Evolutionary conservation across 164 flowering plant species (phyloP).

Genomic region (Cinnamomum micranthum): DNA sequence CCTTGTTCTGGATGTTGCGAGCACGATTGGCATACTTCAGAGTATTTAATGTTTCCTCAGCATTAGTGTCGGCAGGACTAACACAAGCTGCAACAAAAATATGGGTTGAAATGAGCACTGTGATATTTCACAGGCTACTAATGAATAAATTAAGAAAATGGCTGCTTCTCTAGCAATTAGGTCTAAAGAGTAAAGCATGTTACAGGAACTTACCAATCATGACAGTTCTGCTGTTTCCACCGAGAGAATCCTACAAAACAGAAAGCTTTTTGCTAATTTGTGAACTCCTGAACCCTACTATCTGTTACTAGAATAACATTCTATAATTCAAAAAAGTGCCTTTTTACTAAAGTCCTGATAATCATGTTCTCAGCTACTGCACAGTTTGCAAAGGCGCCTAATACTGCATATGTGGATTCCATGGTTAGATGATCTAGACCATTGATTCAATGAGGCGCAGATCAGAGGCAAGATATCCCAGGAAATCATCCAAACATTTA

Average conservation of each 20-base stretch:
- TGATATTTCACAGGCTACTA: background rate
- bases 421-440: background rate
- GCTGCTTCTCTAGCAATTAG: background rate
- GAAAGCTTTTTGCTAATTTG: background rate
- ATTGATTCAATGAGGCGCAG: background rate
- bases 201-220: conserved; percentile 80
- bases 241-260: conserved; percentile 82
- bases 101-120: background rate
- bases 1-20: conserved; percentile 96
- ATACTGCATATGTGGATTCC: background rate
- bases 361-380: background rate
- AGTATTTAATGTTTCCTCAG: conserved; percentile 94
- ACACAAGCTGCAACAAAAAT: conserved; percentile 61
- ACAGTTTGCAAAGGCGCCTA: background rate
- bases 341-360: no score
- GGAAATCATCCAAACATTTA: no score
- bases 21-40: conserved; percentile 98
- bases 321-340: background rate
- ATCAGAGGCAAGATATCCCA: background rate
- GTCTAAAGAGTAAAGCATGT: background rate
- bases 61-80: conserved; percentile 99
- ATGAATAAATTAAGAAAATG: background rate
- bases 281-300: background rate
- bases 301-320: background rate
- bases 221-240: conserved; percentile 95